These are phyloP conservation scores for Asterophora lycoperdoides DNA, from an alignment of 768 basidiomycete species.

Conservation along the genomic window DNA sequence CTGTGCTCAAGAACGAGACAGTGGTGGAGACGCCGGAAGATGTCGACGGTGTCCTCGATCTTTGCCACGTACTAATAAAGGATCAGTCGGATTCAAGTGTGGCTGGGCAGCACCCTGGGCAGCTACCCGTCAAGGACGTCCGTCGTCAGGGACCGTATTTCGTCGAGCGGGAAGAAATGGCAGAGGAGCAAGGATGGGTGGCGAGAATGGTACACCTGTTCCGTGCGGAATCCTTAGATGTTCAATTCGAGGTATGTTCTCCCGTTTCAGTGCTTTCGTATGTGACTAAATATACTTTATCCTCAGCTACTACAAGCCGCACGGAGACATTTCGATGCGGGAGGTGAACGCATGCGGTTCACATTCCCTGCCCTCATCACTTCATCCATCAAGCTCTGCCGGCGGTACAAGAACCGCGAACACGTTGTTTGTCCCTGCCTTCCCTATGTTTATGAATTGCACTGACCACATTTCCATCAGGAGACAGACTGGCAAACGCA, in stretches of 20 bases:
- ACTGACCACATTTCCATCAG: slow-evolving; percentile 31
- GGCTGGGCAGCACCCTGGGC: slow-evolving; percentile 26
- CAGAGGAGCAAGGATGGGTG: slow-evolving; percentile 98
- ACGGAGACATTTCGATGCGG: slow-evolving; percentile 82
- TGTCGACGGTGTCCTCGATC: slow-evolving; percentile 86
- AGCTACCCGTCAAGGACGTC: slow-evolving; percentile 37
- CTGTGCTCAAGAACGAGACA: slow-evolving; percentile 95
- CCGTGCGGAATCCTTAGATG: slow-evolving; percentile 77
- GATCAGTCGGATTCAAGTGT: slow-evolving; percentile 64
- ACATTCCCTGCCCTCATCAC: slow-evolving; percentile 97
- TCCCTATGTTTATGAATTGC: neutral
- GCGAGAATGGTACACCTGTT: slow-evolving; percentile 98
- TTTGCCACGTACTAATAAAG: slow-evolving; percentile 89
- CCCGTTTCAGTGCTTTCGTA: slow-evolving; percentile 19
- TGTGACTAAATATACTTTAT: neutral
- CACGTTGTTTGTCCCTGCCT: slow-evolving; percentile 46
- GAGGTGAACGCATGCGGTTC: slow-evolving; percentile 92
- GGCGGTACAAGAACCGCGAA: slow-evolving; percentile 84
- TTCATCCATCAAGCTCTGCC: slow-evolving; percentile 86
- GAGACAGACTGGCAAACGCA: slow-evolving; percentile 85
- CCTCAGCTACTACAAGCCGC: slow-evolving; percentile 85
- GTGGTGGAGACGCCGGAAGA: slow-evolving; percentile 92
- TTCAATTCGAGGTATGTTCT: slow-evolving; percentile 76
- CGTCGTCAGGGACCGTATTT: slow-evolving; percentile 58
- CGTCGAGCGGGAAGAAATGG: slow-evolving; percentile 83